phyloP scores from a whole-genome alignment of 805 yeast species.

The Yarrowia alimentaria region DNA sequence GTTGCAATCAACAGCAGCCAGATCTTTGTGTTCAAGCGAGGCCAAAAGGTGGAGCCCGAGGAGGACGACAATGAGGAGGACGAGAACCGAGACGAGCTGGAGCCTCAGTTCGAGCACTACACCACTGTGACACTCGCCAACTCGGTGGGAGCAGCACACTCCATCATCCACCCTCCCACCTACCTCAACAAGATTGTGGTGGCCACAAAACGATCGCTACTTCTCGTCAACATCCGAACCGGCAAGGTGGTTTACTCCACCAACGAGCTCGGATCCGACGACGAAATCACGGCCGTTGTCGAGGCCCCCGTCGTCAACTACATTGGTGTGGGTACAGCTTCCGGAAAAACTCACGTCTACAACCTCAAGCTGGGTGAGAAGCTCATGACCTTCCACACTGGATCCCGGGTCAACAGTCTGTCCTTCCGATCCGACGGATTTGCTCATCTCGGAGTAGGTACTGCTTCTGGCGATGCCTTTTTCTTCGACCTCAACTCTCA shows the following conservation, averaged over 20 bases:
- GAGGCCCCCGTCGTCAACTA: conserved; percentile 85
- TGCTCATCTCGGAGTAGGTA: conserved; percentile 76
- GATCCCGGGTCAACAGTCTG: conserved; percentile 51
- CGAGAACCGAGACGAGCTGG: conserved; percentile 9
- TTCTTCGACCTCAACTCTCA: conserved; percentile 78
- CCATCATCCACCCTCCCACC: conserved; percentile 80
- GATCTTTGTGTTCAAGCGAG: conserved; percentile 53
- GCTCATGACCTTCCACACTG: conserved; percentile 47
- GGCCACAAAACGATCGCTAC: conserved; percentile 64
- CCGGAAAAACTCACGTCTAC: conserved; percentile 64
- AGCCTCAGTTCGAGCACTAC: conserved; percentile 51
- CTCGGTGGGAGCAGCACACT: conserved; percentile 70
- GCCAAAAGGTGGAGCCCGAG: conserved; percentile 41
- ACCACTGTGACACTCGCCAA: conserved; percentile 58
- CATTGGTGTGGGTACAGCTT: conserved; percentile 69
- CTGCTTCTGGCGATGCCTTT: conserved; percentile 74
- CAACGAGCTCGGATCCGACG: conserved; percentile 43
- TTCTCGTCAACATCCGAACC: conserved; percentile 71
- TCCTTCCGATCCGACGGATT: conserved; percentile 91
- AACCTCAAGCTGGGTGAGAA: conserved; percentile 64
- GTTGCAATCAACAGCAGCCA: conserved; percentile 50
- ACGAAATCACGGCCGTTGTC: conserved; percentile 67
- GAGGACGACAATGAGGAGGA: conserved; percentile 7
- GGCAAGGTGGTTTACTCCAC: conserved; percentile 66
- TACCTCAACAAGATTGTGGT: conserved; percentile 85